Evolutionary conservation across 352 stramenopile species (phyloP).

Genomic region (Phytopythium delawarense): DNA sequence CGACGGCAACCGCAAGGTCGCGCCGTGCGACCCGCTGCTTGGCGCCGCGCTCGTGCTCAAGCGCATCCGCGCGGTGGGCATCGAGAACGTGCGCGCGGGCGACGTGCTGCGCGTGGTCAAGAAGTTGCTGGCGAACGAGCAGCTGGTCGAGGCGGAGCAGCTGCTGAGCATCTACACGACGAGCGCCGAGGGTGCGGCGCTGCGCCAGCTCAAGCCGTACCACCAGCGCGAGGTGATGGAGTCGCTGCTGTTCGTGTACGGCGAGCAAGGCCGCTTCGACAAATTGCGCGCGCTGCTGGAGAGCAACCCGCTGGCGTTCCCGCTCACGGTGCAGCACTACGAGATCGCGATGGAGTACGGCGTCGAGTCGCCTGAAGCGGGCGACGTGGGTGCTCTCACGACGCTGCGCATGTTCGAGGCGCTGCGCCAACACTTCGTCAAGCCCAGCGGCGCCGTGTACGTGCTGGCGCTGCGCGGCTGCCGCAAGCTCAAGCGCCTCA

Average conservation of each 20-base stretch:
- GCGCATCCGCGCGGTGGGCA: conserved; percentile 43
- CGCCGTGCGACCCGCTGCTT: conserved; percentile 25
- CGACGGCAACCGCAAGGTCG: neutral
- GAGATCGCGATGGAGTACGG: conserved; percentile 73
- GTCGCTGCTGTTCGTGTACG: conserved; percentile 69
- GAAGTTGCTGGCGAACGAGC: conserved; percentile 33
- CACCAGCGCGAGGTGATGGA: conserved; percentile 68
- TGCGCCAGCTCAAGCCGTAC: conserved; percentile 47
- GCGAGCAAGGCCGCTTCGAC: conserved; percentile 42
- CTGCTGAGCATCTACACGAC: conserved; percentile 47
- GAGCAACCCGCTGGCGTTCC: conserved; percentile 40
- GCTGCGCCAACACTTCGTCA: conserved; percentile 69
- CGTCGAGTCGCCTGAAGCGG: conserved; percentile 12
- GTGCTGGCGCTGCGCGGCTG: conserved; percentile 66
- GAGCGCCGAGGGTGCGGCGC: conserved; percentile 18
- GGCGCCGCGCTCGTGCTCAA: conserved; percentile 52
- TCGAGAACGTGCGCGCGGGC: conserved; percentile 21
- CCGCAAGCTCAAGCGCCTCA: conserved; percentile 39
- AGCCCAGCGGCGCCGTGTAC: conserved; percentile 73
- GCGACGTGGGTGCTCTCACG: conserved; percentile 29
- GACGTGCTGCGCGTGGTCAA: conserved; percentile 46
- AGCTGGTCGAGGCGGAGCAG: conserved; percentile 42
- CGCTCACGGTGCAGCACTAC: conserved; percentile 55
- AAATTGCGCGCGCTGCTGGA: conserved; percentile 45
- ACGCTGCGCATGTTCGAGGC: conserved; percentile 72